phyloP scores from a whole-genome alignment of 2,329 filamentous ascomycete species.

The Aspergillus aculeatus region DNA sequence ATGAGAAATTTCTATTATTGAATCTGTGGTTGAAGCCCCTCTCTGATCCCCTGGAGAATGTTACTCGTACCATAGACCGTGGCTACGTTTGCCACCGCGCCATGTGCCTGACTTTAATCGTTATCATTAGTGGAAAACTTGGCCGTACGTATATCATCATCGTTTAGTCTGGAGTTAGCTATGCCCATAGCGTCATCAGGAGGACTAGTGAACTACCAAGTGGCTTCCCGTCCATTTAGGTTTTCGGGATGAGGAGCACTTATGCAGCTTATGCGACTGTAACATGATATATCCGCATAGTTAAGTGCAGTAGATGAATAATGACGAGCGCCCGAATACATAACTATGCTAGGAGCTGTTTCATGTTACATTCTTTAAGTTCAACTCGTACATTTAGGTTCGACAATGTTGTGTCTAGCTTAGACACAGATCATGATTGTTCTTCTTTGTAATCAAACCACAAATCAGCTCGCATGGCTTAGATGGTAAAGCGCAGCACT shows the following conservation, averaged over 20 bases:
- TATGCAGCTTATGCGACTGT: neutral
- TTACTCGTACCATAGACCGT: neutral
- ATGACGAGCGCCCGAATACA: too few species aligned
- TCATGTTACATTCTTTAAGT: neutral
- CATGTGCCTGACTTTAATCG: neutral
- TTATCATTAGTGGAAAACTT: neutral
- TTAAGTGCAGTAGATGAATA: too few species aligned
- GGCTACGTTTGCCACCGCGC: neutral
- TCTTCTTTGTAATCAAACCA: accelerated
- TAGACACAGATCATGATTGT: accelerated
- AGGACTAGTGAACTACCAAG: neutral
- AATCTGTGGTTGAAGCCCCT: slow-evolving; percentile 1
- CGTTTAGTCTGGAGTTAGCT: neutral
- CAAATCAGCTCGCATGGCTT: neutral
- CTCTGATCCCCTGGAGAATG: neutral
- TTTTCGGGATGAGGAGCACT: neutral
- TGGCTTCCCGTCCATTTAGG: neutral
- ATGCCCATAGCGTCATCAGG: neutral
- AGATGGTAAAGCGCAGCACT: neutral
- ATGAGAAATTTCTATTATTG: neutral
- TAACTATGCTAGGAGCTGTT: neutral
- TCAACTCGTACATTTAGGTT: neutral
- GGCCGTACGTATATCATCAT: neutral
- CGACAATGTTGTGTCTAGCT: neutral
- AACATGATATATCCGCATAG: too few species aligned